Conservation (phyloP, 495 filamentous ascomycete species). For the Astrocystis sublimbata region DNA sequence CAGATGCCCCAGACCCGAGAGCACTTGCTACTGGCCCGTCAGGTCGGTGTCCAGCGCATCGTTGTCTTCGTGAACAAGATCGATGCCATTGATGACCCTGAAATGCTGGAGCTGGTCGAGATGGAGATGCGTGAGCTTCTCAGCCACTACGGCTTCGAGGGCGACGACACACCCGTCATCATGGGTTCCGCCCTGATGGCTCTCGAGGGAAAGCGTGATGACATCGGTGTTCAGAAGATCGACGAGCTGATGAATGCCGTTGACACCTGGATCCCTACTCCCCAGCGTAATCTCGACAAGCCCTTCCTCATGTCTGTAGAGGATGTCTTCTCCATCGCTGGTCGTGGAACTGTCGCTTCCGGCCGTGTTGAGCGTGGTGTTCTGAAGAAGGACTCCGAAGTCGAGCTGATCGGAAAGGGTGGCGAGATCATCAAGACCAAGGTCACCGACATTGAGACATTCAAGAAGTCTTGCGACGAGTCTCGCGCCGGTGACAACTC, state of each 20-base stretch:
- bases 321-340: constrained; percentile 97
- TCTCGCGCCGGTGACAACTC: constrained; percentile 95
- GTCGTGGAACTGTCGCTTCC: constrained; percentile 94
- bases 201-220: constrained; percentile 81
- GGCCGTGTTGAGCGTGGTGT: constrained; percentile 95
- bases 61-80: constrained; percentile 99
- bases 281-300: constrained; percentile 87
- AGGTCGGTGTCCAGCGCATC: constrained; percentile 95
- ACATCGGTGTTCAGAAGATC: constrained; percentile 83
- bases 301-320: constrained; percentile 98
- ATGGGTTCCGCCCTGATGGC: constrained; percentile 96
- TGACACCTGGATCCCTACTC: constrained; percentile 95
- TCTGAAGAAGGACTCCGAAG: constrained; percentile 87
- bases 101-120: constrained; percentile 99
- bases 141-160: constrained; percentile 89
- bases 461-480: constrained; percentile 97
- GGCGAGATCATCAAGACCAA: constrained; percentile 85
- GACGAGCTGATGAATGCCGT: constrained; percentile 86
- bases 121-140: constrained; percentile 99
- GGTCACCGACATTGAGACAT: constrained; percentile 98
- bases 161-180: constrained; percentile 94
- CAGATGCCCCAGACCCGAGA: constrained; percentile 99
- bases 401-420: constrained; percentile 89
- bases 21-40: constrained; percentile 94
- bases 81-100: constrained; percentile 91